phyloP scores from a whole-genome alignment of 1,139 yeast species.

The Ogataea hybrid region DNA sequence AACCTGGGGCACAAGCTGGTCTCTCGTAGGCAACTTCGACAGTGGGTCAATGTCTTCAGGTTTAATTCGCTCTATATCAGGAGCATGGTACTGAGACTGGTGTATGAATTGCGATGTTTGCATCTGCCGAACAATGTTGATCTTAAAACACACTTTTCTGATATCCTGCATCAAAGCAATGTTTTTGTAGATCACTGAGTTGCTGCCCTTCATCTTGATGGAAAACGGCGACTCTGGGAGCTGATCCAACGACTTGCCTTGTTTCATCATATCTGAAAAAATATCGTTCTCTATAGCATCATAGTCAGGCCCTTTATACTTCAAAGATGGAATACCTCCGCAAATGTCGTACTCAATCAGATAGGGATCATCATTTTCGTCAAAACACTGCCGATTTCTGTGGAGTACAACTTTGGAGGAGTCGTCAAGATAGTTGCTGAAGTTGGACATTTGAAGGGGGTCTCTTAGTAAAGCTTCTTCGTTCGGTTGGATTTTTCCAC shows the following conservation, averaged over 20 bases:
- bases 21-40: conserved; percentile 71
- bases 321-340: conserved; percentile 74
- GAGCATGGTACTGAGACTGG: conserved; percentile 70
- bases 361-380: conserved; percentile 65
- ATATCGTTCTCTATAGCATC: conserved; percentile 51
- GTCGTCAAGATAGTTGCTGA: conserved; percentile 43
- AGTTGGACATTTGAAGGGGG: conserved; percentile 57
- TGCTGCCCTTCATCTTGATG: conserved; percentile 52
- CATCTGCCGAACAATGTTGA: conserved; percentile 85
- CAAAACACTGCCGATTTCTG: conserved; percentile 38
- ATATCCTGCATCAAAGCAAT: conserved; percentile 83
- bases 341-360: conserved; percentile 80
- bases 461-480: conserved; percentile 68
- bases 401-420: conserved; percentile 33
- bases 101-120: conserved; percentile 81
- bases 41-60: conserved; percentile 79
- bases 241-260: conserved; percentile 33
- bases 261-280: conserved; percentile 30
- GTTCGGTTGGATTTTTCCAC: conserved; percentile 55
- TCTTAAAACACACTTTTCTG: conserved; percentile 82
- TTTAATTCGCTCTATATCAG: conserved; percentile 57
- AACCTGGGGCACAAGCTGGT: conserved; percentile 51
- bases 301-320: conserved; percentile 50
- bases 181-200: conserved; percentile 59
- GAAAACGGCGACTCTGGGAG: conserved; percentile 40